phyloP scores from a whole-genome alignment of 2,329 filamentous ascomycete species.

The Diaporthe ilicicola region DNA sequence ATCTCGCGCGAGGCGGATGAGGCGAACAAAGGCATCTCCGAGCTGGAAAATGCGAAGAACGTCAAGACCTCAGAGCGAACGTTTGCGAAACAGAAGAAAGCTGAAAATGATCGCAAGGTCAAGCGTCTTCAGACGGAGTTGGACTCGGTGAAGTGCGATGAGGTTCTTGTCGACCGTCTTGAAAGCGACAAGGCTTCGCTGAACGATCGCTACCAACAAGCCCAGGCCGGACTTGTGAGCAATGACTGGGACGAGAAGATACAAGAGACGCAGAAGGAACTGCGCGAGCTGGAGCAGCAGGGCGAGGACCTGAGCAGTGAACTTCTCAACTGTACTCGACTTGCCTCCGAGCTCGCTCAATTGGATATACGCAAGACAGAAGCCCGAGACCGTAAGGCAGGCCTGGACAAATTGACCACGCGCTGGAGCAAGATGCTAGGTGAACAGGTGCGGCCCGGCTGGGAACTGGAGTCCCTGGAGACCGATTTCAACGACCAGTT shows the following conservation, averaged over 20 bases:
- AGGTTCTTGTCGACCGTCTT: slow-evolving; percentile 81
- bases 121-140: slow-evolving; percentile 72
- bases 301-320: slow-evolving; percentile 79
- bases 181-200: slow-evolving; percentile 78
- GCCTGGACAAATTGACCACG: slow-evolving; percentile 78
- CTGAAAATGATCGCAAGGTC: slow-evolving; percentile 76
- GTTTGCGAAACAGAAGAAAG: slow-evolving; percentile 76
- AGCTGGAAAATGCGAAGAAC: slow-evolving; percentile 78
- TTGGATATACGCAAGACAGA: slow-evolving; percentile 87
- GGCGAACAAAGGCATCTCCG: slow-evolving; percentile 76
- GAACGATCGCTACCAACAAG: slow-evolving; percentile 66
- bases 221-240: slow-evolving; percentile 69
- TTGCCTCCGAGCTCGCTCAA: slow-evolving; percentile 83
- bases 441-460: slow-evolving; percentile 69
- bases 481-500: slow-evolving; percentile 72
- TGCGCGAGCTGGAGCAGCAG: slow-evolving; percentile 76
- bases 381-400: slow-evolving; percentile 74
- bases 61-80: slow-evolving; percentile 78
- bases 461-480: slow-evolving; percentile 77
- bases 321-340: slow-evolving; percentile 81
- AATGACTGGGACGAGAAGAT: slow-evolving; percentile 78
- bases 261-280: slow-evolving; percentile 68
- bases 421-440: slow-evolving; percentile 79
- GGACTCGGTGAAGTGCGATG: slow-evolving; percentile 81
- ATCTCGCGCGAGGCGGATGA: slow-evolving; percentile 77